A percentile compares a stretch with the other conserved stretches of the same genome.
Conservation (phyloP, 208 protist genomes). For the Crithidia sp. region DNA sequence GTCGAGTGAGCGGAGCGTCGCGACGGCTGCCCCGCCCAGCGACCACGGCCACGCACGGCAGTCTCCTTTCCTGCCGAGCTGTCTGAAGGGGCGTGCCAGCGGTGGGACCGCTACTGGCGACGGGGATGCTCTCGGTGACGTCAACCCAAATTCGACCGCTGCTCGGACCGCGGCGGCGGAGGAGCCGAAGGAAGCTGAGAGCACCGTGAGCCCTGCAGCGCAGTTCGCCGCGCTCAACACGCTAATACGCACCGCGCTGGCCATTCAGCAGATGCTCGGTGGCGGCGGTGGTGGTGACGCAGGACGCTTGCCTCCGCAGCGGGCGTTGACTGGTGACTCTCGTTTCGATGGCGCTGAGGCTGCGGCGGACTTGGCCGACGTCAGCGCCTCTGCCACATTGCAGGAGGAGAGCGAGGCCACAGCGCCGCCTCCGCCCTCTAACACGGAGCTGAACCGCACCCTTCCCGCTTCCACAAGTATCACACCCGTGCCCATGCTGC, state of each 20-base stretch:
- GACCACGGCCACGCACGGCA: not conserved
- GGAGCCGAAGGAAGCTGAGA: not conserved
- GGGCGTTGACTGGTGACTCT: too few species aligned
- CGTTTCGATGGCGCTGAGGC: not conserved
- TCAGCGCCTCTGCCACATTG: constrained; percentile 3
- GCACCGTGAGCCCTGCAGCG: not conserved
- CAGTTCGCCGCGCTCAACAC: constrained; percentile 14
- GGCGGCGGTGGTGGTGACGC: not conserved
- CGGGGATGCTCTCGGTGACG: not conserved
- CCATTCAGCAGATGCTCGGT: constrained; percentile 14
- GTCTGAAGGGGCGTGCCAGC: too few species aligned
- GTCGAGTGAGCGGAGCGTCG: constrained; percentile 16
- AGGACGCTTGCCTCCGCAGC: not conserved
- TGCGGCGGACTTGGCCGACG: not conserved
- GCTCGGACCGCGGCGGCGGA: not conserved
- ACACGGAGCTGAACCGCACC: not conserved
- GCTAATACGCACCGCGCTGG: constrained; percentile 15
- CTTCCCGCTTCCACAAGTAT: not conserved
- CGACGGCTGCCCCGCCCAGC: constrained; percentile 4
- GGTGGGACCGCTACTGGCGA: not conserved
- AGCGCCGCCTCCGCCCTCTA: not conserved
- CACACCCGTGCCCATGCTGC: not conserved
- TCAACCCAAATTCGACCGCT: too few species aligned
- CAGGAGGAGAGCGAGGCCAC: not conserved
- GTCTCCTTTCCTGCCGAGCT: not conserved